These are phyloP conservation scores for Spathaspora hagerdaliae DNA, from an alignment of 805 yeast genomes.

Conservation along the genomic window DNA sequence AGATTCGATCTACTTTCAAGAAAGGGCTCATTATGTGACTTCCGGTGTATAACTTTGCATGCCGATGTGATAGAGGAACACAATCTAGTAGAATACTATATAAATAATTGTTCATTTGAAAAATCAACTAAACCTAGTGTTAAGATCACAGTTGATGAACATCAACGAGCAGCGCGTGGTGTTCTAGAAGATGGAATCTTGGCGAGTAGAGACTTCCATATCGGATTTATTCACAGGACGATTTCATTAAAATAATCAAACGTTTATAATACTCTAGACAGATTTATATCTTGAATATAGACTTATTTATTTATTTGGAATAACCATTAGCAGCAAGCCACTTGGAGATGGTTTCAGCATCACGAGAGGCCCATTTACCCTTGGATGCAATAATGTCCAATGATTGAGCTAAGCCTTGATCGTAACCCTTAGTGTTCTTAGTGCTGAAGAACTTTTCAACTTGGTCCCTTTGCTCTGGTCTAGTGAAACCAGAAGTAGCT, in stretches of 20 bases:
- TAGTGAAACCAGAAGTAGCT: constrained; percentile 59
- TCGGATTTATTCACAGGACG: constrained; percentile 33
- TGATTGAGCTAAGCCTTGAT: constrained; percentile 62
- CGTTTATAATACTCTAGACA: neutral
- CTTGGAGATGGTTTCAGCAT: constrained; percentile 38
- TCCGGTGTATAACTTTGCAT: constrained; percentile 18
- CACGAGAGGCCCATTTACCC: constrained; percentile 57
- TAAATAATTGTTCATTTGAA: constrained; percentile 33
- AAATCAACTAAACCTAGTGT: constrained; percentile 18
- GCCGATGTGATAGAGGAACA: constrained; percentile 50
- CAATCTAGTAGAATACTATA: constrained; percentile 43
- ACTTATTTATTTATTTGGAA: constrained; percentile 8
- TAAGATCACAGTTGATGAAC: constrained; percentile 10
- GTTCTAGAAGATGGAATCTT: constrained; percentile 35
- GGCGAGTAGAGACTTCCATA: constrained; percentile 37
- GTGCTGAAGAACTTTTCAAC: constrained; percentile 48
- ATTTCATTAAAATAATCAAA: neutral
- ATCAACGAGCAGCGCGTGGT: constrained; percentile 11
- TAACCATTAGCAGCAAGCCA: constrained; percentile 46
- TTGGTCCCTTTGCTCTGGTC: constrained; percentile 46
- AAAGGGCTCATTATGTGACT: neutral
- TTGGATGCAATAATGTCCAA: constrained; percentile 57
- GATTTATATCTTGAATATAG: neutral
- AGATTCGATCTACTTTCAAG: constrained; percentile 3
- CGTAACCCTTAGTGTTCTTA: constrained; percentile 60